Evolutionary conservation across 2,329 filamentous ascomycete species (phyloP).

Genomic region (Fusarium duplospermum): DNA sequence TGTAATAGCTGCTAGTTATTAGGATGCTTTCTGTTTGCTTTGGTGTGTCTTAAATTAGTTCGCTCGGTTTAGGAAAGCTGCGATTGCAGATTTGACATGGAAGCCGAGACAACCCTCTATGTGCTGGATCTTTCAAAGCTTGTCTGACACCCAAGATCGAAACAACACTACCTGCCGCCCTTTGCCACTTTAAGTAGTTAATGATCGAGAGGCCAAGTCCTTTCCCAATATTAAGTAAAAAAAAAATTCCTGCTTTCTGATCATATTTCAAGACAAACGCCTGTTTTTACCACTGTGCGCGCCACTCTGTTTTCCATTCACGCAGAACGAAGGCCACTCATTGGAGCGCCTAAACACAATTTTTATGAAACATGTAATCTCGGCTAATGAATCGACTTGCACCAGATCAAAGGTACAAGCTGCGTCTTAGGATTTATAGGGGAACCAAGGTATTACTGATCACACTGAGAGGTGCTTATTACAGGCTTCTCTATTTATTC

Average conservation of each 20-base stretch:
- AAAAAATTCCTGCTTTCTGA: neutral
- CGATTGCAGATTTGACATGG: neutral
- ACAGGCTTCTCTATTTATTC: neutral
- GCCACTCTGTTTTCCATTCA: neutral
- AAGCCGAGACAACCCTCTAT: neutral
- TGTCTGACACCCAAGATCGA: neutral
- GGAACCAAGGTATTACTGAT: neutral
- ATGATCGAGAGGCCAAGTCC: neutral
- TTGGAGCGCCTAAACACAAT: neutral
- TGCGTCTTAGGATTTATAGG: neutral
- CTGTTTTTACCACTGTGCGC: neutral
- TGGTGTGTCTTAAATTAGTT: neutral
- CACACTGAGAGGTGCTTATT: neutral
- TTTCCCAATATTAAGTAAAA: neutral
- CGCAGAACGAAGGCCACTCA: neutral
- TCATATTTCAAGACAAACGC: neutral
- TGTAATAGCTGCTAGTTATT: neutral
- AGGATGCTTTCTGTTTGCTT: neutral
- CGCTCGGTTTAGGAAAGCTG: too few species aligned
- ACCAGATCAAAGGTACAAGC: neutral
- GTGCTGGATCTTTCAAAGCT: neutral
- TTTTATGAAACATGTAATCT: neutral
- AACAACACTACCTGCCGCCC: neutral
- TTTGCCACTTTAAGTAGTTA: too few species aligned
- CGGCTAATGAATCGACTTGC: neutral